phyloP scores from a whole-genome alignment of 352 stramenopile species.

The Phytophthora citrophthora region DNA sequence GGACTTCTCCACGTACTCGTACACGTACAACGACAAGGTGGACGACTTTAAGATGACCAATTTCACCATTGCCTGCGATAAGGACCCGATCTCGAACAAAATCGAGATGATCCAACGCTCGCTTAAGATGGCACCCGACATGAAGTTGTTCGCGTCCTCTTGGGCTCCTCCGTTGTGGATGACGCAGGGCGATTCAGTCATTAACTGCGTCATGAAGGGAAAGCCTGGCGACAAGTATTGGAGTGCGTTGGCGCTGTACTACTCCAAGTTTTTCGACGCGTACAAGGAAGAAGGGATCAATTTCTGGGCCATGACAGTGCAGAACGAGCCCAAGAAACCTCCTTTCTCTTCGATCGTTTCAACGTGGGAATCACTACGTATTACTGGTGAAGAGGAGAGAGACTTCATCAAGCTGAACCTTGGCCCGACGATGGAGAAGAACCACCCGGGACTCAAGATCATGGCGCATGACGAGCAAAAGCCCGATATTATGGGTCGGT shows the following conservation, averaged over 20 bases:
- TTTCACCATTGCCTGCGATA: background rate
- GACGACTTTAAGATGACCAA: constrained; percentile 42
- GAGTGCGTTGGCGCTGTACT: background rate
- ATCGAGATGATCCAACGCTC: background rate
- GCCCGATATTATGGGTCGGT: background rate
- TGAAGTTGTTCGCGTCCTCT: constrained; percentile 1
- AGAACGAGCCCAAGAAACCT: background rate
- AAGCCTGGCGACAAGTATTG: background rate
- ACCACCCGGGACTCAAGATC: constrained; percentile 1
- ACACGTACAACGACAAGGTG: constrained; percentile 80
- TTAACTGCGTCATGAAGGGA: constrained; percentile 2
- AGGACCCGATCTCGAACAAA: background rate
- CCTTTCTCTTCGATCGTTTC: constrained; percentile 1
- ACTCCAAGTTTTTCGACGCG: background rate
- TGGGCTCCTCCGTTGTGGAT: background rate
- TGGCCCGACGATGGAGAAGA: background rate
- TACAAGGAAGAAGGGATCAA: background rate
- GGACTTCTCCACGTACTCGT: constrained; percentile 84
- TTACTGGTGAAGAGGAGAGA: background rate
- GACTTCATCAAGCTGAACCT: constrained; percentile 2
- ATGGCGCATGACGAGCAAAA: constrained; percentile 3
- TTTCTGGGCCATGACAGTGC: background rate
- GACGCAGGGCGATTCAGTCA: background rate
- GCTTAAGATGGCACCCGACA: background rate
- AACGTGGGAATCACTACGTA: background rate